Evolutionary conservation across 257 asterid genomes (phyloP), one percentile per base, ranked within the genome.

Genomic region (Verbascum thapsus): DNA sequence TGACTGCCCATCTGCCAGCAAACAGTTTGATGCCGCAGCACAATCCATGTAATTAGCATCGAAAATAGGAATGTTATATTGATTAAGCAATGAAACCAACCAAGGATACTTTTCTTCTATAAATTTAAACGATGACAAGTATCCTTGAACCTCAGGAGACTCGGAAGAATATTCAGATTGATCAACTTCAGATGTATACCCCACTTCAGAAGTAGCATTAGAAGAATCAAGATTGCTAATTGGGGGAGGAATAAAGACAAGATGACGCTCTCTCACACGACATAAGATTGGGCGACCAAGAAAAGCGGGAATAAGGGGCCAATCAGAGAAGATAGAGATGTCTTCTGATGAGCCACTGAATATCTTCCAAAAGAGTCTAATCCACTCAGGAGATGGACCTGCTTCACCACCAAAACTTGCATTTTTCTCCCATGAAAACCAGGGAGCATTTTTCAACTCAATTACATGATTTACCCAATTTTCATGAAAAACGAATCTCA

Each of bases 241-340:
- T 34, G 45, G 67, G 40, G 98, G 92, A 40, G 95, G 96, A 71
- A 88, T 30, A 59, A 91, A 88, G 64, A 91, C 85, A 68, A 91
- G 88, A 61, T 83, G 86, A 2, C 84, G 78, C 80, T 84, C 95
- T 72, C 78, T 88, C 45, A 91, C 85, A 54, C 98, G 92, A 53
- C 98, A 91, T 65, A 91, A 82, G 70, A 88, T 86, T 26, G 96
- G 95, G 23, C 95, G 90, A 70, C 98, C 96, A 76, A 91, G 92
- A 84, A 83, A 84, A 67, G 98, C 96, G 65, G 98, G 98, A 70
- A 91, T 77, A 69, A 91, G 85, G 53, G 98, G 98, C 98, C 98
- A 91, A 63, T 91, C 96, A 50, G 95, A 87, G 70, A 88, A 91
- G 60, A 88, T 84, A 69, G 90, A 75, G 51, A 83, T 71, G 73